phyloP scores from a whole-genome alignment of 306 rosid genomes.

The Citrullus mucosospermus region DNA sequence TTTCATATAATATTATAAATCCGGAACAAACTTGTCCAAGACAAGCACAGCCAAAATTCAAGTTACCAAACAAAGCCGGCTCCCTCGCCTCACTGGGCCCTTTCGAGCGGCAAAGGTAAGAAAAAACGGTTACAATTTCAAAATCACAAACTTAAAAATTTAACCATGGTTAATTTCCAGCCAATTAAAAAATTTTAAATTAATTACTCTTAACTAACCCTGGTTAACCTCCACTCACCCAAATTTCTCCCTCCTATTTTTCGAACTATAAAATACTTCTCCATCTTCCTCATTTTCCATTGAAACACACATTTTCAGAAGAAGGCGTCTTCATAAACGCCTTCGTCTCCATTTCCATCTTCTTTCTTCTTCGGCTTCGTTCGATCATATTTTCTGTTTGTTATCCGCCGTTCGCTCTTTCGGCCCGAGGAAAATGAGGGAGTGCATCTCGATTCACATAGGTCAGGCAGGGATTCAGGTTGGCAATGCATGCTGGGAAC shows the following conservation, averaged over 20 bases:
- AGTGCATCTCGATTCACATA: constrained; percentile 88
- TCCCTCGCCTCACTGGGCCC: not conserved
- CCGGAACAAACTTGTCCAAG: not conserved
- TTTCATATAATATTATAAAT: too few relatives aligned
- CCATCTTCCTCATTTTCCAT: not conserved
- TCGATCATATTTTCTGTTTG: not conserved
- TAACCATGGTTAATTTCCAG: not conserved
- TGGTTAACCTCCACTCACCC: not conserved
- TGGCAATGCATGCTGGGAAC: constrained; percentile 98
- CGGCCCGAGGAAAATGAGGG: constrained; percentile 47
- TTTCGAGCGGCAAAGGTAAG: not conserved
- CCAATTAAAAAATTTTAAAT: not conserved
- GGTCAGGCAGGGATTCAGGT: constrained; percentile 98
- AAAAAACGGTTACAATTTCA: not conserved
- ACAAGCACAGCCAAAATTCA: not conserved
- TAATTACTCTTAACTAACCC: not conserved
- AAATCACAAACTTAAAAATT: not conserved
- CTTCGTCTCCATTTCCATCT: not conserved
- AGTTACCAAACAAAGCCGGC: not conserved
- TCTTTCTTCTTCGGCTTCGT: not conserved
- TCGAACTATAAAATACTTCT: not conserved
- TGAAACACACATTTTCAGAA: not conserved
- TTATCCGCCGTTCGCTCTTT: not conserved
- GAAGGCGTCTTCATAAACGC: constrained; percentile 13
- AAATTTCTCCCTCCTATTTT: not conserved